Conservation (phyloP, 257 asterid genomes). For the Paulownia fortunei region DNA sequence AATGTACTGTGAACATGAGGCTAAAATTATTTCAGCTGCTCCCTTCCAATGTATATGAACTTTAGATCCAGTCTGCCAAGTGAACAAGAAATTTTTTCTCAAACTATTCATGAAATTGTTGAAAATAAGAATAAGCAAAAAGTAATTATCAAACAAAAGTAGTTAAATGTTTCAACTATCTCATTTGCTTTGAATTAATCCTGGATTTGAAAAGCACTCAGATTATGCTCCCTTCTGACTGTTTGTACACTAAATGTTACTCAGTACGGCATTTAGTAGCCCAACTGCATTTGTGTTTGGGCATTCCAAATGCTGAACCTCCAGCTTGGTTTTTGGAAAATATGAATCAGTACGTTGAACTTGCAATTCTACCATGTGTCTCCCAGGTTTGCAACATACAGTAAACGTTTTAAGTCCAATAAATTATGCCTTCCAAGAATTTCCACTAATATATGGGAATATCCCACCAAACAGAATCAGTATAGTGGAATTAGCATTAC, state of each 20-base stretch:
- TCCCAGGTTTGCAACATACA: background rate
- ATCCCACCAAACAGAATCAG: background rate
- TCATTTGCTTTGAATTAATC: background rate
- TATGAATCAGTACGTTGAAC: background rate
- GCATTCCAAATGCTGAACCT: background rate
- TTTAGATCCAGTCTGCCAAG: conserved; percentile 67
- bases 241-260: background rate
- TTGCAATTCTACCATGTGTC: background rate
- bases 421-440: background rate
- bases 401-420: background rate
- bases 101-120: background rate
- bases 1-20: conserved; percentile 63
- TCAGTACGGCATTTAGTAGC: background rate
- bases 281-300: background rate
- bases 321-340: background rate
- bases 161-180: background rate
- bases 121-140: conserved; percentile 4
- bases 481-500: background rate
- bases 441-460: background rate
- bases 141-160: background rate
- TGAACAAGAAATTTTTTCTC: conserved; percentile 10
- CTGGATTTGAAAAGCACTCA: background rate
- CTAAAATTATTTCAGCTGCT: conserved; percentile 93
- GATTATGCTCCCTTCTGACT: background rate
- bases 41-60: conserved; percentile 98